Evolutionary conservation across 176 grass and related monocot genomes (phyloP).

Genomic region (Avena sativa): DNA sequence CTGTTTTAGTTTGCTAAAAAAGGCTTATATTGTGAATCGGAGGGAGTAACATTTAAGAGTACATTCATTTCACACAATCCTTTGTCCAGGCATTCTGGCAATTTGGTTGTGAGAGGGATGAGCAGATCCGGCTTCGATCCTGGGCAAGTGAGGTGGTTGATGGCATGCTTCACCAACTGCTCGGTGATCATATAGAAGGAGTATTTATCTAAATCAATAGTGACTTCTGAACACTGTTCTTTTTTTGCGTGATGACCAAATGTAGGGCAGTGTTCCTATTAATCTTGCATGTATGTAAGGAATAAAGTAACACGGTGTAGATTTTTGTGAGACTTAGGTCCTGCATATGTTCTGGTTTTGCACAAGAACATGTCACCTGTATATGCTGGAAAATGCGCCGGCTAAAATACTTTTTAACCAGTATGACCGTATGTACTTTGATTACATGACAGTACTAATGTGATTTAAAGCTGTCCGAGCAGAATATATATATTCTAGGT

Average conservation of each 20-base stretch:
- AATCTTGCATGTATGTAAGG: constrained; percentile 12
- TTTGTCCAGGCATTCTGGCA: neutral
- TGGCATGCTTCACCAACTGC: neutral
- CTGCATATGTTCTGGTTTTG: constrained; percentile 3
- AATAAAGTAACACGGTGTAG: neutral
- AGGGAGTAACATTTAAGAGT: neutral
- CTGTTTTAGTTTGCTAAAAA: too few species aligned
- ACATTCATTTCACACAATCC: constrained; percentile 13
- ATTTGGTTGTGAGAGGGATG: neutral
- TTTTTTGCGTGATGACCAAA: neutral
- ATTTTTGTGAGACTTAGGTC: constrained; percentile 10
- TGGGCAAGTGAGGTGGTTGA: neutral
- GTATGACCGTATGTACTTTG: neutral
- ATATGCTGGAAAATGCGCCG: neutral
- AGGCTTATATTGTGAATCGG: too few species aligned
- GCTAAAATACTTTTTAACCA: constrained; percentile 21
- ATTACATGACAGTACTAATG: neutral
- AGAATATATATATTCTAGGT: neutral
- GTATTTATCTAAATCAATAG: neutral
- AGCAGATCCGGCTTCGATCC: neutral
- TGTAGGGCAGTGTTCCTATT: constrained; percentile 1
- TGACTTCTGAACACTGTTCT: neutral
- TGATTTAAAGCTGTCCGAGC: neutral
- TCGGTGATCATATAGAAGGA: neutral
- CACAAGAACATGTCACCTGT: neutral